phyloP scores from a whole-genome alignment of 345 rosid genomes.

The Gossypium sturtianum region DNA sequence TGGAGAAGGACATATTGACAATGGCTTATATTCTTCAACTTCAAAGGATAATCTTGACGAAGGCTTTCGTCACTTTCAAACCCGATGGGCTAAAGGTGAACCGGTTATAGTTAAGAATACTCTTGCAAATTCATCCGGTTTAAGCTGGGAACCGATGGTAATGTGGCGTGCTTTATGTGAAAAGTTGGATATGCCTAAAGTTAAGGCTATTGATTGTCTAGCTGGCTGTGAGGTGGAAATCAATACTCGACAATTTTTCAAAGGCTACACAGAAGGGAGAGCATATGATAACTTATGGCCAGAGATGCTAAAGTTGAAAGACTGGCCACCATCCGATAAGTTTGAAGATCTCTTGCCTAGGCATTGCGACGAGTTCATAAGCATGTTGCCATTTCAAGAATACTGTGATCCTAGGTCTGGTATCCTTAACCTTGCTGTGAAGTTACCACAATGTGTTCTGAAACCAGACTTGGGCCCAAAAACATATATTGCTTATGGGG shows the following conservation, averaged over 20 bases:
- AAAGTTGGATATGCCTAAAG: constrained; percentile 50
- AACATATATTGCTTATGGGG: constrained; percentile 85
- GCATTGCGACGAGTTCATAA: constrained; percentile 81
- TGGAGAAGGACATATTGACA: constrained; percentile 54
- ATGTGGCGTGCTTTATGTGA: constrained; percentile 89
- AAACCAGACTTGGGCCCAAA: constrained; percentile 96
- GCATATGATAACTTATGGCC: constrained; percentile 75
- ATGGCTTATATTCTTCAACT: constrained; percentile 55
- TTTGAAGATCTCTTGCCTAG: constrained; percentile 86
- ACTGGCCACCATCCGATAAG: constrained; percentile 94
- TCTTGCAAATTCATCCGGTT: constrained; percentile 47
- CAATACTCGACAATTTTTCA: constrained; percentile 54
- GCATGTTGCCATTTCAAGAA: constrained; percentile 75
- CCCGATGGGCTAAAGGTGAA: constrained; percentile 76
- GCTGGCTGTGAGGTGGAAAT: constrained; percentile 78
- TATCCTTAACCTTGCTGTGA: constrained; percentile 69
- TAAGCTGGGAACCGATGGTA: constrained; percentile 98
- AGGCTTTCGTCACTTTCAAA: constrained; percentile 48
- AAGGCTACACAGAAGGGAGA: constrained; percentile 79
- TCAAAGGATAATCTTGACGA: constrained; percentile 29
- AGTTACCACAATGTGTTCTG: constrained; percentile 52
- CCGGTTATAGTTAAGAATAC: constrained; percentile 63
- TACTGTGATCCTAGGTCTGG: constrained; percentile 74
- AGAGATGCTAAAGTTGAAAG: constrained; percentile 88
- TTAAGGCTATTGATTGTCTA: constrained; percentile 76